Evolutionary conservation across 1,284 basidiomycete genomes (phyloP).

Genomic region (Omphalotus olearius): DNA sequence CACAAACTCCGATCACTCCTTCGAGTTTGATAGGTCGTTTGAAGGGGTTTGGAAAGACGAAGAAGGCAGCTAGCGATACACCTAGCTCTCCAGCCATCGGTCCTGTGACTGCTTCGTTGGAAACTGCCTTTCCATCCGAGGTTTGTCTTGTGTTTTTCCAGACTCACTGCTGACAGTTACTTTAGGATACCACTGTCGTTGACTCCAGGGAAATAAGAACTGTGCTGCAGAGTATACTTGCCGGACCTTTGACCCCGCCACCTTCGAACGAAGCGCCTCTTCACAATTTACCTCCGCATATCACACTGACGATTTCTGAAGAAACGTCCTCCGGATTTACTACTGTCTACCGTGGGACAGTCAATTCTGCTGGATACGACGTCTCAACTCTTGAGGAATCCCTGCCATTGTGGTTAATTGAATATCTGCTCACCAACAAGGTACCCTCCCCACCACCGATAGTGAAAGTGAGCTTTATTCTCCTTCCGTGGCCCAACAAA

Average conservation of each 20-base stretch:
- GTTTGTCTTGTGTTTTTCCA: conserved; percentile 23
- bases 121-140: conserved; percentile 22
- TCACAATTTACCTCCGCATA: conserved; percentile 58
- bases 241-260: conserved; percentile 69
- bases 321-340: conserved; percentile 79
- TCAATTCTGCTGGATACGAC: conserved; percentile 50
- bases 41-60: conserved; percentile 69
- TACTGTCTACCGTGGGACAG: conserved; percentile 72
- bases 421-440: conserved; percentile 79
- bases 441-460: conserved; percentile 39
- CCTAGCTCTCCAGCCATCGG: conserved; percentile 15
- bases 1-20: conserved; percentile 51
- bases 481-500: conserved; percentile 71
- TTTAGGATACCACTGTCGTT: conserved; percentile 15
- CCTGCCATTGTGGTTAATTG: conserved; percentile 86
- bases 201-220: conserved; percentile 32
- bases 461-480: conserved; percentile 83
- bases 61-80: conserved; percentile 30
- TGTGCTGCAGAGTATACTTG: conserved; percentile 63
- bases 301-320: conserved; percentile 79
- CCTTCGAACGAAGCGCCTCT: conserved; percentile 70
- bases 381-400: conserved; percentile 66
- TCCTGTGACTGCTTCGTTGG: conserved; percentile 19
- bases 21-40: conserved; percentile 74
- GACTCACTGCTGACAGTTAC: neutral